Evolutionary conservation across 2,329 filamentous ascomycete species (phyloP).

Genomic region (Botryosphaeria dothidea): DNA sequence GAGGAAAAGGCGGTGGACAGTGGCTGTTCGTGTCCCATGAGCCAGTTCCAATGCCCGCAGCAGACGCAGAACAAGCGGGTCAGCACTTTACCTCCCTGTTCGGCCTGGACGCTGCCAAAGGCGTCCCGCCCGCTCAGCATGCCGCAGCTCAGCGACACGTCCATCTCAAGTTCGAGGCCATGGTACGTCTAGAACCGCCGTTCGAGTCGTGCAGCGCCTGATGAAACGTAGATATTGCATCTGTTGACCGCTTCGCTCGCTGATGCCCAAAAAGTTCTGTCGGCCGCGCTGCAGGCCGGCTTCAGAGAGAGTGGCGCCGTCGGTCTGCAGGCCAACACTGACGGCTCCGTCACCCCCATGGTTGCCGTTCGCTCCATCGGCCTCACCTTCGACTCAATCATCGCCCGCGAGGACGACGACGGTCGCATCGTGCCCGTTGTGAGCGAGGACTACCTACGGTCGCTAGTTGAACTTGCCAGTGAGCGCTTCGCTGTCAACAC

Average conservation of each 20-base stretch:
- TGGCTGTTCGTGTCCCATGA: constrained; percentile 92
- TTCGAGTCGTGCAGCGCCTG: constrained; percentile 23
- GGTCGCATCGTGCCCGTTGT: constrained; percentile 54
- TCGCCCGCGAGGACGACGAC: constrained; percentile 57
- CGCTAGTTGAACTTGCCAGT: constrained; percentile 70
- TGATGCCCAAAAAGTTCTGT: constrained; percentile 74
- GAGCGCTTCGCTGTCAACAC: constrained; percentile 71
- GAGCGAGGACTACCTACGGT: constrained; percentile 65
- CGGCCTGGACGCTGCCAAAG: constrained; percentile 40
- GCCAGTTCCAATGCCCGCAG: constrained; percentile 50
- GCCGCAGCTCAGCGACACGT: constrained; percentile 51
- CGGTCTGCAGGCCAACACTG: constrained; percentile 52
- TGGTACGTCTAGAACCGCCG: constrained; percentile 61
- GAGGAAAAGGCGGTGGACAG: constrained; percentile 80
- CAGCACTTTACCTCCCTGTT: constrained; percentile 28
- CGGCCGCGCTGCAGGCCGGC: constrained; percentile 75
- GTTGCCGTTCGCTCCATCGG: constrained; percentile 85
- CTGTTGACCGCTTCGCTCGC: constrained; percentile 73
- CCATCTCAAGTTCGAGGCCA: constrained; percentile 91
- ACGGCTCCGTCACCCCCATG: constrained; percentile 62
- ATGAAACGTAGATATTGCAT: constrained; percentile 73
- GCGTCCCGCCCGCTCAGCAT: constrained; percentile 11
- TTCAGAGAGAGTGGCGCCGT: constrained; percentile 90
- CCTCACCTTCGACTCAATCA: constrained; percentile 75
- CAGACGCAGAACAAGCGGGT: constrained; percentile 11